phyloP scores from a whole-genome alignment of 2,329 filamentous ascomycete genomes.

The Periconia sp. region DNA sequence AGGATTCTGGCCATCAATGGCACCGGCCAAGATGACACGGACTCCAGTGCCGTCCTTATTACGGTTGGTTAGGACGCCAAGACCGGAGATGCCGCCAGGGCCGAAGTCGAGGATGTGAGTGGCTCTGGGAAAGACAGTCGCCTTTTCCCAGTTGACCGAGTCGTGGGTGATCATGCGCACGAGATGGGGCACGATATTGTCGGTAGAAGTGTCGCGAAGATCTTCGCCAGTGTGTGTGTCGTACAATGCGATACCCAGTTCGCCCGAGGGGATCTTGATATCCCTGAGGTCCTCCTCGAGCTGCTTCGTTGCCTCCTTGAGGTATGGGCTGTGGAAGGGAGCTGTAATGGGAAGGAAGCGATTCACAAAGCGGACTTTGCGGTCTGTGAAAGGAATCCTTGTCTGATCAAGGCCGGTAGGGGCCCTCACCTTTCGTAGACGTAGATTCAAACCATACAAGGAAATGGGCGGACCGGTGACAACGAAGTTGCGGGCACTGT shows the following conservation, averaged over 20 bases:
- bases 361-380: conserved; percentile 95
- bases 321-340: conserved; percentile 97
- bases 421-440: conserved; percentile 95
- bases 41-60: conserved; percentile 99
- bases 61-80: conserved; percentile 94
- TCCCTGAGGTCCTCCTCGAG: conserved; percentile 89
- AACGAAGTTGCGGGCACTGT: conserved; percentile 96
- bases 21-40: conserved; percentile 90
- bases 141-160: conserved; percentile 93
- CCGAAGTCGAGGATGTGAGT: conserved; percentile 97
- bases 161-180: conserved; percentile 94
- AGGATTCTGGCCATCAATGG: conserved; percentile 86
- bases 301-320: conserved; percentile 78
- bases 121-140: conserved; percentile 86
- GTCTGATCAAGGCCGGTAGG: conserved; percentile 97
- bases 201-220: conserved; percentile 69
- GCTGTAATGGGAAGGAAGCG: conserved; percentile 97
- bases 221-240: conserved; percentile 82
- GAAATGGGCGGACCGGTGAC: conserved; percentile 96
- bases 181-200: conserved; percentile 84
- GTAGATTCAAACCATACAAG: conserved; percentile 92
- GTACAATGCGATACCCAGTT: conserved; percentile 83
- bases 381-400: conserved; percentile 89
- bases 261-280: conserved; percentile 73
- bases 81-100: conserved; percentile 93